Evolutionary conservation across 768 basidiomycete species (phyloP).

Genomic region (Hypholoma fasciculare): DNA sequence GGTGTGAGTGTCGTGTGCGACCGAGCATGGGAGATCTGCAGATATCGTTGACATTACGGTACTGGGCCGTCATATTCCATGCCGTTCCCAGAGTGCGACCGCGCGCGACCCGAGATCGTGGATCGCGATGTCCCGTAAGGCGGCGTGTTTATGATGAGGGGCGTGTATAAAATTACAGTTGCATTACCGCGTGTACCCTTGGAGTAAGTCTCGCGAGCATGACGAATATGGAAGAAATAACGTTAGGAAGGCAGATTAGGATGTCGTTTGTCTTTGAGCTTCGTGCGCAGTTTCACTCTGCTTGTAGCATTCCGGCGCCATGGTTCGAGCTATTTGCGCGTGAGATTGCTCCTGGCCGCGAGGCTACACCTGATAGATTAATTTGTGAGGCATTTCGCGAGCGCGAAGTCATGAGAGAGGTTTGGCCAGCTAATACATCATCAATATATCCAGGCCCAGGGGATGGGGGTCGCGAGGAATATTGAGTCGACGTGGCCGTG

Average conservation of each 20-base stretch:
- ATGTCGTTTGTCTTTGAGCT: neutral
- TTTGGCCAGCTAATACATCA: slow-evolving; percentile 31
- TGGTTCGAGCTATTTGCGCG: slow-evolving; percentile 28
- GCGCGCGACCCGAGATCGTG: neutral
- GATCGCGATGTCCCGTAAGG: slow-evolving; percentile 1
- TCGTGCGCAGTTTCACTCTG: slow-evolving; percentile 11
- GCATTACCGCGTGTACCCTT: slow-evolving; percentile 1
- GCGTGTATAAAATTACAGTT: slow-evolving; percentile 4
- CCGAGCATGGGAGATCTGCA: neutral
- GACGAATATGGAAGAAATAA: slow-evolving; percentile 8
- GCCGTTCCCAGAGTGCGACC: slow-evolving; percentile 2
- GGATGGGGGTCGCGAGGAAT: slow-evolving; percentile 47
- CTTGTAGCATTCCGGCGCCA: slow-evolving; percentile 16
- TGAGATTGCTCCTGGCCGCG: slow-evolving; percentile 39
- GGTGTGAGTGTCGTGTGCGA: neutral
- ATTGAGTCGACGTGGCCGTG: slow-evolving; percentile 38
- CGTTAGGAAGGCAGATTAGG: slow-evolving; percentile 2
- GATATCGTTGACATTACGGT: slow-evolving; percentile 1
- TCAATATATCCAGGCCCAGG: slow-evolving; percentile 44
- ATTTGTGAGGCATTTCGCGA: slow-evolving; percentile 70
- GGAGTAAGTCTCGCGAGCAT: neutral
- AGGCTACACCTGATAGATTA: slow-evolving; percentile 54
- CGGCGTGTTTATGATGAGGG: neutral
- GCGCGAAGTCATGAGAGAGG: slow-evolving; percentile 50
- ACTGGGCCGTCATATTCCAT: neutral